phyloP scores from a whole-genome alignment of 495 filamentous ascomycete genomes.

The Xylaria castorea region DNA sequence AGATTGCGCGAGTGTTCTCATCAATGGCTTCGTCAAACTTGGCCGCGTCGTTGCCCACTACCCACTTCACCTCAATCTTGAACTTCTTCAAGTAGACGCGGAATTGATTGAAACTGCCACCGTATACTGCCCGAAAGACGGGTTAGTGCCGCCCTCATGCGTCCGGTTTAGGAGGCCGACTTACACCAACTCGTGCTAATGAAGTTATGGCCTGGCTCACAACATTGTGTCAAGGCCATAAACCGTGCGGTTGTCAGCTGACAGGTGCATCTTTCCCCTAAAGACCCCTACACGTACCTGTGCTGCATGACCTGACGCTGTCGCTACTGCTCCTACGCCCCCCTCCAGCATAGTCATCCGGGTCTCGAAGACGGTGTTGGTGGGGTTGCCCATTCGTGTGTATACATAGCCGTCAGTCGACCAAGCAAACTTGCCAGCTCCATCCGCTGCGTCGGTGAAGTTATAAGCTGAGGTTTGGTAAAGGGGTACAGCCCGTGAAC shows the following conservation, averaged over 20 bases:
- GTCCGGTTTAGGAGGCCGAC: conserved; percentile 22
- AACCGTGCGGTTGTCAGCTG: conserved; percentile 40
- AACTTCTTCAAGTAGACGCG: conserved; percentile 52
- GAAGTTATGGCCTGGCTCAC: conserved; percentile 51
- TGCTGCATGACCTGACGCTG: conserved; percentile 50
- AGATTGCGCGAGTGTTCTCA: conserved; percentile 49
- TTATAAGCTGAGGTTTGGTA: conserved; percentile 52
- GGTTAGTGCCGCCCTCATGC: neutral
- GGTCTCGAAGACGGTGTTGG: conserved; percentile 50
- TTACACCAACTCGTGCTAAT: conserved; percentile 50
- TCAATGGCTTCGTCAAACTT: conserved; percentile 47
- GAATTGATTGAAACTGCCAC: conserved; percentile 52
- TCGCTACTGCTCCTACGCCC: conserved; percentile 50
- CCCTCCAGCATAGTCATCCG: conserved; percentile 53
- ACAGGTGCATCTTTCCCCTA: conserved; percentile 11
- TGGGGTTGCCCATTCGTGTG: conserved; percentile 53
- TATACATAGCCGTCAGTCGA: conserved; percentile 52
- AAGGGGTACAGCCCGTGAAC: conserved; percentile 49
- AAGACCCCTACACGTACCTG: conserved; percentile 31
- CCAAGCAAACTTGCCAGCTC: conserved; percentile 52
- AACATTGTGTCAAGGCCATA: conserved; percentile 51
- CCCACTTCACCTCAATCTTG: conserved; percentile 49
- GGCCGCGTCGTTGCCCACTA: conserved; percentile 46
- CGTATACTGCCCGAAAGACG: conserved; percentile 37
- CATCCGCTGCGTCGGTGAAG: conserved; percentile 52